Base-by-base conservation (phyloP, 2,329 filamentous ascomycete species). In the Salinomyces thailandicus region DNA sequence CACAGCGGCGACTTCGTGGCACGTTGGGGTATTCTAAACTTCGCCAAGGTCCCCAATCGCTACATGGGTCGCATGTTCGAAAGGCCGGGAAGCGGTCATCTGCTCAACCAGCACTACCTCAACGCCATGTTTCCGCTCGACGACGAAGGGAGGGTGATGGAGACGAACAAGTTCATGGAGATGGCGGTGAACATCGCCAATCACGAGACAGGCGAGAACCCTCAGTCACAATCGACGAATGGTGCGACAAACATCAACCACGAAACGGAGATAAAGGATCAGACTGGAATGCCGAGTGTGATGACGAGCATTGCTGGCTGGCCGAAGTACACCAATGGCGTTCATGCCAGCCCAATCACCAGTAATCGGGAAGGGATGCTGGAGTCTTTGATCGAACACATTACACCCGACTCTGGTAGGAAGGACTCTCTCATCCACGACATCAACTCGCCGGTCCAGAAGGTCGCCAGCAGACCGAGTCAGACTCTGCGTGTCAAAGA, bases 111-210 rank as follows among this genome's bases (percentile, higher is more conserved):
- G 15, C 28, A 31, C 14, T 31, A 31, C 4, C 28, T 31, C 15
- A 31, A 31, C 14, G 28, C 28, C 9, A 31, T 31, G 28, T 31
- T 31, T 15, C 28, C 28, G 12, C 28, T 31, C 9, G 28, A 15
- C 15, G 28, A 31, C 3, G 28, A 31, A 8, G 28, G 15, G 9
- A 31, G 8, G 4, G 28, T 31, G 9, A 3, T 12, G 12, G 28
- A 31, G 28, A 31, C 11, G 28, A 31, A 31, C 14, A 14, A 16
- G n/a, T 31, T 31, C 28, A 31, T 31, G 28, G 28, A 31, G 28
- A 31, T 15, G 28, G 28, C 28, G 11, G 28, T 31, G 9, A 8
- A 26, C 9, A 26, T 26, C 9, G 22, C 22, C n/a, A 14, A 31
- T 31, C 9, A 11, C 15, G n/a, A 13, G n/a, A 15, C n/a, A 13